Conservation (phyloP, 148 eudicot species). For the Hydrangea macrophylla region DNA sequence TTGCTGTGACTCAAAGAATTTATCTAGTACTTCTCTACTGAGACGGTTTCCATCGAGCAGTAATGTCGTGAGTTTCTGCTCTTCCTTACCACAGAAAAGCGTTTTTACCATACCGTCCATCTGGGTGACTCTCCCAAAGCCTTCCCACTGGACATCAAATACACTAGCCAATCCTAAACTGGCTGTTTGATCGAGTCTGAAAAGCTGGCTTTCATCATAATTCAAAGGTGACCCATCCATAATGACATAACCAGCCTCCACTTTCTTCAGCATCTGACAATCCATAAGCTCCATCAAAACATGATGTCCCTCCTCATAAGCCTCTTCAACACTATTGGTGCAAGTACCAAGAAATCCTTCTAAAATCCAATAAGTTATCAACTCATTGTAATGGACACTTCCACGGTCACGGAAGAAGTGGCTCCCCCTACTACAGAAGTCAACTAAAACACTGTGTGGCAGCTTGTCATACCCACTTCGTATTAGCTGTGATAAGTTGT, state of each 20-base stretch:
- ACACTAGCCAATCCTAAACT: slow-evolving; percentile 23
- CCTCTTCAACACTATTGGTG: slow-evolving; percentile 12
- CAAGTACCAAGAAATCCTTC: slow-evolving; percentile 32
- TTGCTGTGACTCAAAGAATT: not conserved
- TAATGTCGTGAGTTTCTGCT: not conserved
- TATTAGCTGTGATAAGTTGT: not conserved
- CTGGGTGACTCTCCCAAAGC: slow-evolving; percentile 14
- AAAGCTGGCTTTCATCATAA: not conserved
- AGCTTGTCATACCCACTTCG: not conserved
- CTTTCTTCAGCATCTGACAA: slow-evolving; percentile 16
- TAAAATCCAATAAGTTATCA: slow-evolving; percentile 33
- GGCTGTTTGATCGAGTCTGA: not conserved
- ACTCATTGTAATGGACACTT: slow-evolving; percentile 17
- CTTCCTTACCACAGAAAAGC: not conserved
- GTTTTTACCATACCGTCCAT: slow-evolving; percentile 18
- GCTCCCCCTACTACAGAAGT: not conserved
- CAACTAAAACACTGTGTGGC: not conserved
- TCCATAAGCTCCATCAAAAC: slow-evolving; percentile 20
- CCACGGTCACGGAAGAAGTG: slow-evolving; percentile 6
- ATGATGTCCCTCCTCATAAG: slow-evolving; percentile 21
- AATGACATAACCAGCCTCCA: slow-evolving; percentile 10
- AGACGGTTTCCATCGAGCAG: slow-evolving; percentile 16
- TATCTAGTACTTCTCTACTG: not conserved
- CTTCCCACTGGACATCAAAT: not conserved
- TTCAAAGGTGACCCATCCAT: not conserved